Base-by-base conservation (phyloP, 2,329 filamentous ascomycete genomes). In the Leptographium lundbergii region DNA sequence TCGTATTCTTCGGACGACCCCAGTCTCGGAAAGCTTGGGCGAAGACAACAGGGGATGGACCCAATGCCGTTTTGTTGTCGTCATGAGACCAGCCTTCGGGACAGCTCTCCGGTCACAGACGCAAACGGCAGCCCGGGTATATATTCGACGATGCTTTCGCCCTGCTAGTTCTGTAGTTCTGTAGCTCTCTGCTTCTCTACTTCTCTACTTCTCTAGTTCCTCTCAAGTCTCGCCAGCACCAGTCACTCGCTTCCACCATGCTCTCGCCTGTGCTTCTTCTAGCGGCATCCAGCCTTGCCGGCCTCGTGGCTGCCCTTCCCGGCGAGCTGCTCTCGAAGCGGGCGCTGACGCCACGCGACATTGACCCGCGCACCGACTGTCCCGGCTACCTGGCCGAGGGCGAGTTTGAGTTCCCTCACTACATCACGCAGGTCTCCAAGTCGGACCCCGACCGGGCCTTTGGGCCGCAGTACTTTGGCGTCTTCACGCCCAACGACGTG, bases 401-500 rank as follows among this genome's bases (percentile, higher is more conserved):
- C 29, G 56, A 69, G 53, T 71, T 63, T 56, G 69, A 68, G 57
- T 67, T 61, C 59, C 69, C 69, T 2, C 66, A 69, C 60, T 70
- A 70, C 61, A 70, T 71, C 58, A 69, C 69, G 0, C 67, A 68
- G 6, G 63, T 72, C 54, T 69, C 69, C 0, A 52, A 63, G 36
- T 59, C 56, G 34, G 53, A 73, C 24, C 74, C 75, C 0, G 63
- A 71, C 60, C 69, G 62, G 24, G 66, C 71, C 9, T 71, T 70
- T 42, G 75, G 75, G 0, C 71, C 72, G 0, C 65, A 68, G 27
- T 74, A 71, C 65, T 68, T 67, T 45, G 75, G 69, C 22, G 64
- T 69, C 17, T 67, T 79, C 60, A 74, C 72, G 5, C 67, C 71
- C 1, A 68, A 68, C 59, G 57, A 58, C 14, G 61, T 72, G 36